Evolutionary conservation across 2,329 filamentous ascomycete genomes (phyloP).

Genomic region (Cladophialophora carrionii): DNA sequence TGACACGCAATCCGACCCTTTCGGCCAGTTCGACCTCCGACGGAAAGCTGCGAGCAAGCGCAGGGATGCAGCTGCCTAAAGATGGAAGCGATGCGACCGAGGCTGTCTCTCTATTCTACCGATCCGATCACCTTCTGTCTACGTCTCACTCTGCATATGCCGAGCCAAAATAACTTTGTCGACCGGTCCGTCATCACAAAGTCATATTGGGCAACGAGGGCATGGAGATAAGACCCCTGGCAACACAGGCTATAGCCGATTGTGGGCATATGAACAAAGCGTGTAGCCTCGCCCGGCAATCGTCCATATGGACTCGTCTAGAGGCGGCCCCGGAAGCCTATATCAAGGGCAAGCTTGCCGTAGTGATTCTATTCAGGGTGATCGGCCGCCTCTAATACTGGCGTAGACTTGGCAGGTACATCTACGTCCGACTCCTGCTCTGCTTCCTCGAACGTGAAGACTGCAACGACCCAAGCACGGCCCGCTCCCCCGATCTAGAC

Average conservation of each 20-base stretch:
- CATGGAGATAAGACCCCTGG: not conserved
- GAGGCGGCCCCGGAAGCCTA: conserved; percentile 2
- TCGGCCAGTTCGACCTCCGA: not conserved
- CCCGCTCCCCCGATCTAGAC: not conserved
- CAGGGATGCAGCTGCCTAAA: conserved; percentile 10
- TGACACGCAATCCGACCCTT: not conserved
- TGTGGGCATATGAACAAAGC: conserved; percentile 10
- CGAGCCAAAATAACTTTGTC: not conserved
- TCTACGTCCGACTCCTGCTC: not conserved
- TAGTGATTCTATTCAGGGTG: not conserved
- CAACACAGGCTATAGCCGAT: not conserved
- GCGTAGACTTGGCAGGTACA: not conserved
- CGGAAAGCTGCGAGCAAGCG: not conserved
- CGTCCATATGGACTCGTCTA: conserved; percentile 6
- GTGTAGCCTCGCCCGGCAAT: conserved; percentile 1
- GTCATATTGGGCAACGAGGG: not conserved
- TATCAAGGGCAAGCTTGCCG: not conserved
- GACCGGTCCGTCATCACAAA: not conserved
- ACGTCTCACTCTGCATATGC: not conserved
- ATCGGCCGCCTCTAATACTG: not conserved
- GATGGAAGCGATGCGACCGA: conserved; percentile 10
- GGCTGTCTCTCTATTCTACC: not conserved
- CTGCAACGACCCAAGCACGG: not conserved
- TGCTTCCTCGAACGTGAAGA: not conserved
- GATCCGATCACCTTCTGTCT: not conserved